phyloP scores from a whole-genome alignment of 1,139 yeast species.

The Yamadazyma dushanensis region DNA sequence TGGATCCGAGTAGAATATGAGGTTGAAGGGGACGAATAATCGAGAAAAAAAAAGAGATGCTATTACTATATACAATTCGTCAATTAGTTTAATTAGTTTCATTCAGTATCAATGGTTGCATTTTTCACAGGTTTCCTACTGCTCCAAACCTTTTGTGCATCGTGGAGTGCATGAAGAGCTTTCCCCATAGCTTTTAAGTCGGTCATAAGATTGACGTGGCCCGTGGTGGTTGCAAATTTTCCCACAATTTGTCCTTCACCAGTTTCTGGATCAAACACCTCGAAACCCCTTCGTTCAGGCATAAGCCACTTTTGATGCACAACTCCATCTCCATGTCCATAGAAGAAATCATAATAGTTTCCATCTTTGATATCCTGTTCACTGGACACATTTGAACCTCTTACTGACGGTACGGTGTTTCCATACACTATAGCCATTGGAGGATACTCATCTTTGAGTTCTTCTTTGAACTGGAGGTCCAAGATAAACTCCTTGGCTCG shows the following conservation, averaged over 20 bases:
- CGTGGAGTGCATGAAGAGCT: constrained; percentile 61
- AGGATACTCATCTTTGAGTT: constrained; percentile 56
- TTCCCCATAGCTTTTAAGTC: constrained; percentile 72
- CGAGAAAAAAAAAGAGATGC: neutral
- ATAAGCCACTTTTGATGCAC: constrained; percentile 79
- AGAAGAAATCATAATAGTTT: constrained; percentile 70
- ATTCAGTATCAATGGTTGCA: neutral
- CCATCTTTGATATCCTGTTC: constrained; percentile 68
- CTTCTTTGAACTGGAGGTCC: constrained; percentile 56
- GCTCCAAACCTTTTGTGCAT: constrained; percentile 49
- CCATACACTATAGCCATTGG: constrained; percentile 84
- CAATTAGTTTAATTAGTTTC: neutral
- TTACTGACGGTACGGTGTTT: constrained; percentile 76
- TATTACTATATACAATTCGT: neutral
- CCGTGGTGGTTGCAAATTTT: constrained; percentile 61
- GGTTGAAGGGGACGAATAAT: constrained; percentile 8
- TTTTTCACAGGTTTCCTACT: neutral
- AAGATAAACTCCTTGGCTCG: constrained; percentile 59
- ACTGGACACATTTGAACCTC: constrained; percentile 69
- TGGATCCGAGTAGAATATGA: constrained; percentile 79
- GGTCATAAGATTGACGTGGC: constrained; percentile 79
- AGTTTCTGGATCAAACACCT: constrained; percentile 30
- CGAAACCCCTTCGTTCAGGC: constrained; percentile 74
- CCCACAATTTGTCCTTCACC: constrained; percentile 58
- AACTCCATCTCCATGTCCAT: constrained; percentile 94